A percentile compares a stretch with the other conserved stretches of the same genome.
phyloP scores from a whole-genome alignment of 148 eudicot genomes.

The Camellia granthamiana region DNA sequence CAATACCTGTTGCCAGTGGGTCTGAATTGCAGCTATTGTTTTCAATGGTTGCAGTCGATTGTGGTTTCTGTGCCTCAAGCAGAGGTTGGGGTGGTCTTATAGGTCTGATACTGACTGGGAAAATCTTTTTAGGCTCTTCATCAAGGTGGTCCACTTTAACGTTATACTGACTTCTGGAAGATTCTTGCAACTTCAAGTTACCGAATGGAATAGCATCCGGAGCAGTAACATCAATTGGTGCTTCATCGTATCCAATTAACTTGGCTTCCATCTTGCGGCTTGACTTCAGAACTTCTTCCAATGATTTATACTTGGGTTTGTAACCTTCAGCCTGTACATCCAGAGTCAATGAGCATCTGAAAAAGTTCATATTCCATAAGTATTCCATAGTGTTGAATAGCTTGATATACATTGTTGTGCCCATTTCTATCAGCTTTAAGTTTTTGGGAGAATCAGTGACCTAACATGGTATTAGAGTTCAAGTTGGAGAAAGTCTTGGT shows the following conservation, averaged over 20 bases:
- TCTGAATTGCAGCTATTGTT: not conserved
- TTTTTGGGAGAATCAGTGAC: no score
- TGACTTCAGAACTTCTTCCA: constrained; percentile 60
- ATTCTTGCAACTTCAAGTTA: constrained; percentile 36
- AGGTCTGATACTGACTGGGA: constrained; percentile 12
- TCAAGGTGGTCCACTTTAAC: constrained; percentile 18
- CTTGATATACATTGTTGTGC: no score
- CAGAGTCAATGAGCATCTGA: constrained; percentile 5
- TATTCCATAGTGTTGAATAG: no score
- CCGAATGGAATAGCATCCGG: constrained; percentile 26
- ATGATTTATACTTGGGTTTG: constrained; percentile 51
- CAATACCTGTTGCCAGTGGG: no score
- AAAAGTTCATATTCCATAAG: not conserved
- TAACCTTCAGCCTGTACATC: constrained; percentile 72
- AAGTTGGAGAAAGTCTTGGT: no score
- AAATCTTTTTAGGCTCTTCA: constrained; percentile 14
- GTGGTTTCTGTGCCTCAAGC: constrained; percentile 15
- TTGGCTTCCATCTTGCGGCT: constrained; percentile 51
- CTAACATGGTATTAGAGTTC: no score
- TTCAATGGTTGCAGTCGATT: constrained; percentile 16
- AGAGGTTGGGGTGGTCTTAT: constrained; percentile 19
- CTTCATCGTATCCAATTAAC: constrained; percentile 84
- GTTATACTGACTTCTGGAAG: constrained; percentile 20
- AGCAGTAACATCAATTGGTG: constrained; percentile 38
- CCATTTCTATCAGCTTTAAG: no score